A percentile compares a stretch with the other conserved stretches of the same genome.
These are phyloP conservation scores for Cladosporium halotolerans DNA, from an alignment of 2,329 filamentous ascomycete species.

Conservation along the genomic window DNA sequence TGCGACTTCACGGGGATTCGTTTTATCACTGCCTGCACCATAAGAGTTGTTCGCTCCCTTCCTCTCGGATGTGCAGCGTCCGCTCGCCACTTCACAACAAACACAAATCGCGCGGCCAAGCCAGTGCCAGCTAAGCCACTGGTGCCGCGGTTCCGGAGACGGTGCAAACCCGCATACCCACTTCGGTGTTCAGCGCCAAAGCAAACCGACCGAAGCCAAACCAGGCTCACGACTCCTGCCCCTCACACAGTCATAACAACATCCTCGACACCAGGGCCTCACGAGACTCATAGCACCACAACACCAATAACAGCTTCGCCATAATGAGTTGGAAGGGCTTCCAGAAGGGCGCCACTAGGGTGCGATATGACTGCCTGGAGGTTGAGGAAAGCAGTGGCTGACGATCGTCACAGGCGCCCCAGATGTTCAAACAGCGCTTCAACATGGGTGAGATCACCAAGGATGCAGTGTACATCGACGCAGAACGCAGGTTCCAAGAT, in stretches of 20 bases:
- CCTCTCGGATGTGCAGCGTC: background rate
- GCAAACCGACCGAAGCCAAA: background rate
- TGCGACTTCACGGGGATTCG: no score
- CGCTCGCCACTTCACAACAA: slow-evolving; percentile 6
- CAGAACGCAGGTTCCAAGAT: slow-evolving; percentile 88
- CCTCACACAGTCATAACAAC: background rate
- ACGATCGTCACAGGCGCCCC: slow-evolving; percentile 59
- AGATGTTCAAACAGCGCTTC: slow-evolving; percentile 85
- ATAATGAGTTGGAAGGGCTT: slow-evolving; percentile 97
- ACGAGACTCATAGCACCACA: background rate
- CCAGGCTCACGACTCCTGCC: background rate
- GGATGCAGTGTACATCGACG: slow-evolving; percentile 89
- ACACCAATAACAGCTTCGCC: slow-evolving; percentile 13
- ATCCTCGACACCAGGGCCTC: background rate
- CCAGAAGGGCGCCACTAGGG: slow-evolving; percentile 79
- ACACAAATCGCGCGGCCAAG: slow-evolving; percentile 10
- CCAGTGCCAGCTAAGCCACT: slow-evolving; percentile 10
- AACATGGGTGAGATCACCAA: slow-evolving; percentile 95
- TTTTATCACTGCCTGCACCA: no score
- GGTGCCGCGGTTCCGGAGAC: slow-evolving; percentile 6
- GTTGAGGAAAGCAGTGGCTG: slow-evolving; percentile 14
- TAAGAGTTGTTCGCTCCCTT: no score
- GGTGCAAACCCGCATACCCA: slow-evolving; percentile 12
- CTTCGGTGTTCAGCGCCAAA: background rate
- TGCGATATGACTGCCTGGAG: slow-evolving; percentile 40